Conservation (phyloP, 129 eudicot genomes). For the Tagetes patula region DNA sequence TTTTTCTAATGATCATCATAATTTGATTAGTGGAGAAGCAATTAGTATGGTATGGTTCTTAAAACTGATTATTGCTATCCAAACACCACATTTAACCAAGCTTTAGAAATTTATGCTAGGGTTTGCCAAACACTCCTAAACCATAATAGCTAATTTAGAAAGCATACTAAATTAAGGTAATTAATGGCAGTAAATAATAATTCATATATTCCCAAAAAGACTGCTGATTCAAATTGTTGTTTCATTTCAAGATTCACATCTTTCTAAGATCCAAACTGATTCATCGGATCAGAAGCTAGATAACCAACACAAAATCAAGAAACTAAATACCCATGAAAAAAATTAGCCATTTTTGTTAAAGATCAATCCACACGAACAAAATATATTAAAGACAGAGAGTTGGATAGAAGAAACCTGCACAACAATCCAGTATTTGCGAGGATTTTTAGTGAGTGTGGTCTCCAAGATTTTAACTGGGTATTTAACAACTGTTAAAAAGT, state of each 20-base stretch:
- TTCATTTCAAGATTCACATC: slow-evolving; percentile 11
- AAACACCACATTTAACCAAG: slow-evolving; percentile 3
- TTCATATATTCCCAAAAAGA: background rate
- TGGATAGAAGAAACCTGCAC: slow-evolving; percentile 28
- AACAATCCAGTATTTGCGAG: slow-evolving; percentile 21
- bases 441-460: background rate
- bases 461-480: background rate
- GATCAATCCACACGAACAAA: background rate
- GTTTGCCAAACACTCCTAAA: slow-evolving; percentile 18
- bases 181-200: too few relatives aligned
- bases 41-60: background rate
- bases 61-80: slow-evolving; percentile 1
- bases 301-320: slow-evolving; percentile 15
- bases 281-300: slow-evolving; percentile 9
- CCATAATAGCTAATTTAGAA: background rate
- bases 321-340: slow-evolving; percentile 18
- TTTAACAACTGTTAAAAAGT: background rate
- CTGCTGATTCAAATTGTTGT: slow-evolving; percentile 7
- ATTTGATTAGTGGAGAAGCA: background rate
- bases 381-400: slow-evolving; percentile 4
- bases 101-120: slow-evolving; percentile 16
- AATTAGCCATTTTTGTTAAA: background rate
- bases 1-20: background rate
- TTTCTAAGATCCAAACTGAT: slow-evolving; percentile 5
- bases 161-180: too few relatives aligned